A percentile compares a stretch with the other conserved stretches of the same genome.
Evolutionary conservation across 73 alveolate genomes (phyloP).

Genomic region (Paramecium bursaria): DNA sequence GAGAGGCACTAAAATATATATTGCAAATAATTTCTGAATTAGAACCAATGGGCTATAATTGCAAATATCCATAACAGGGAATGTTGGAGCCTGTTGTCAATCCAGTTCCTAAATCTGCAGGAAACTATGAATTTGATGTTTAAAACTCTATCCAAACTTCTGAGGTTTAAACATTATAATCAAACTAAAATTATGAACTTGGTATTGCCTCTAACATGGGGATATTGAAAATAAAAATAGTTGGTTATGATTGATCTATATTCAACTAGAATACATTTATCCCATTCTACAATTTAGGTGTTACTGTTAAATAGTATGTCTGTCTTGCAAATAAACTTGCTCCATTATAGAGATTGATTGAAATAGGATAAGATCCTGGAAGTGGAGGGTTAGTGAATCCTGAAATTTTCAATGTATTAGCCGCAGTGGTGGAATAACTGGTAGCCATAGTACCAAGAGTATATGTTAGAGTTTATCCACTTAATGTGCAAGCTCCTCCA

Average conservation of each 20-base stretch:
- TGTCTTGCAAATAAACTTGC: background rate
- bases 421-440: slow-evolving; percentile 5
- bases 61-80: slow-evolving; percentile 44
- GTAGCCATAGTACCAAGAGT: slow-evolving; percentile 39
- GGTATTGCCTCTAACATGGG: slow-evolving; percentile 44
- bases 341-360: background rate
- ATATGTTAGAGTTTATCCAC: slow-evolving; percentile 28
- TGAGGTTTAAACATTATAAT: slow-evolving; percentile 13
- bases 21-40: slow-evolving; percentile 30
- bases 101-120: slow-evolving; percentile 49
- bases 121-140: slow-evolving; percentile 10
- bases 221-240: slow-evolving; percentile 11
- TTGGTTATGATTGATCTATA: background rate
- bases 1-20: background rate
- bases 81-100: slow-evolving; percentile 5
- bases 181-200: slow-evolving; percentile 21
- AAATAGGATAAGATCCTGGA: slow-evolving; percentile 27
- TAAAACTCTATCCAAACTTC: slow-evolving; percentile 51
- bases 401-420: background rate
- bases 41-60: slow-evolving; percentile 24
- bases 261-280: background rate
- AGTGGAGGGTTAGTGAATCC: slow-evolving; percentile 21
- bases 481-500: background rate
- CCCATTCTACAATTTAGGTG: background rate
- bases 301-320: slow-evolving; percentile 10